These are phyloP conservation scores for Xylariaceae sp. DNA, from an alignment of 2,329 filamentous ascomycete species.

Conservation along the genomic window DNA sequence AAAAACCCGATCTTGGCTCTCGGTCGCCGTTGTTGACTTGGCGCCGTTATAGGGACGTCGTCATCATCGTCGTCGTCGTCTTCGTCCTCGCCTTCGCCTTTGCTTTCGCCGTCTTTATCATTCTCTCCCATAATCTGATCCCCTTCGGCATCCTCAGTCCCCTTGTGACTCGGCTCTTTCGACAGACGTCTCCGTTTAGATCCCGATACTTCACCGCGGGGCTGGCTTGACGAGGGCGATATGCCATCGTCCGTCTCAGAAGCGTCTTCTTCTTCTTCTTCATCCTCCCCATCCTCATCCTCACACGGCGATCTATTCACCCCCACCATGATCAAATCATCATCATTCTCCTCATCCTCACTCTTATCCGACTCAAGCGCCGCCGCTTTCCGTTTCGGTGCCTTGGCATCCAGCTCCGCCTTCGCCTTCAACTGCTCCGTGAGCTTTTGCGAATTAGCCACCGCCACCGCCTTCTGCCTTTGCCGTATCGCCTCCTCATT, in stretches of 20 bases:
- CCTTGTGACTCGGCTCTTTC: conserved; percentile 17
- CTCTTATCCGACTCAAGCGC: conserved; percentile 26
- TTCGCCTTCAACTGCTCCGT: too few relatives aligned
- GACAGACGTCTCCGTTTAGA: conserved; percentile 29
- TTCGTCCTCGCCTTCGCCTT: too few relatives aligned
- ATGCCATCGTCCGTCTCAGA: conserved; percentile 35
- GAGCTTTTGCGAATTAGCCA: conserved; percentile 8
- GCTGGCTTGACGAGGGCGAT: conserved; percentile 38
- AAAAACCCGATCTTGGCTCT: conserved; percentile 50
- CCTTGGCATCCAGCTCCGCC: neutral
- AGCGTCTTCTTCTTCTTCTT: conserved; percentile 21
- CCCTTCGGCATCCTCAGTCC: conserved; percentile 14
- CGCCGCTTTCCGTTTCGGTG: conserved; percentile 28
- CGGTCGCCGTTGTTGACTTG: conserved; percentile 35
- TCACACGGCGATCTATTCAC: conserved; percentile 3
- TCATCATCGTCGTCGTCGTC: conserved; percentile 24
- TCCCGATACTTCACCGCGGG: conserved; percentile 18
- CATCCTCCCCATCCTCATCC: conserved; percentile 10
- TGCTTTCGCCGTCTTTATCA: conserved; percentile 15
- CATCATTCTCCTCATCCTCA: conserved; percentile 30
- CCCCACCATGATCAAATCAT: conserved; percentile 24
- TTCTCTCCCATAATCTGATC: conserved; percentile 22
- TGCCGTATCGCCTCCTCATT: conserved; percentile 62
- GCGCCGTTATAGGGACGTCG: conserved; percentile 35
- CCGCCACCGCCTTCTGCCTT: conserved; percentile 39